Evolutionary conservation across 768 basidiomycete genomes (phyloP), one percentile per base, ranked within the genome.

Genomic region (Lanmaoa pseudosensibilis): DNA sequence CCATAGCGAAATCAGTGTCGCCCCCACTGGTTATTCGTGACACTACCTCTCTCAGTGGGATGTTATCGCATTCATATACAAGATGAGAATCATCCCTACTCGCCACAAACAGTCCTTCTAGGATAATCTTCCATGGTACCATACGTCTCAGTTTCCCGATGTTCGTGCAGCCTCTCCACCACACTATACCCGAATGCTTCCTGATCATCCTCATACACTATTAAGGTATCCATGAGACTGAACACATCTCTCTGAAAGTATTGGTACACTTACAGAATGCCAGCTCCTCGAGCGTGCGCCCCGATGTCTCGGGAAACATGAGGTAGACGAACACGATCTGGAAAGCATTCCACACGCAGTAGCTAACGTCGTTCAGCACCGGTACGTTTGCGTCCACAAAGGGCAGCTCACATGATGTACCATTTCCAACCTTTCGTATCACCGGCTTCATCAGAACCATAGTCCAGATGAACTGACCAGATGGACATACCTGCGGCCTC

Each of bases 241-340:
- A 30, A 37, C 1, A 10, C 9, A 15, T 15, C 2, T 39, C 13
- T 16, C 15, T 2, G 2, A 18, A 9, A 15, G 1, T 7, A 30
- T 18, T 10, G 13, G 21, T 2, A 32, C 45, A 62, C 64, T 39
- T 40, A 60, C 61, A 50, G 21, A 65, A 66, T 1, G 61, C 43
- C 19, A 65, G 23, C 25, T 66, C 65, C 19, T 65, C 65, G 16
- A 64, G 58, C 0, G 56, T 63, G 2, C 51, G 58, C 3, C 65
- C 58, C 1, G 65, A 60, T 6, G 65, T 63, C 38, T 66, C 64
- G 1, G 65, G 65, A 34, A 65, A 66, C 56, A 60, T 11, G 36
- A 54, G 1, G 54, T 65, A 64, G 36, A 65, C 41, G 3, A 66
- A 54, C 19, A 11, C 58, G 6, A 63, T 40, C 34, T 66, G 21